Evolutionary conservation across 106 monocot species (phyloP), one percentile per base, ranked within the genome.

Genomic region (Agapanthus africanus): DNA sequence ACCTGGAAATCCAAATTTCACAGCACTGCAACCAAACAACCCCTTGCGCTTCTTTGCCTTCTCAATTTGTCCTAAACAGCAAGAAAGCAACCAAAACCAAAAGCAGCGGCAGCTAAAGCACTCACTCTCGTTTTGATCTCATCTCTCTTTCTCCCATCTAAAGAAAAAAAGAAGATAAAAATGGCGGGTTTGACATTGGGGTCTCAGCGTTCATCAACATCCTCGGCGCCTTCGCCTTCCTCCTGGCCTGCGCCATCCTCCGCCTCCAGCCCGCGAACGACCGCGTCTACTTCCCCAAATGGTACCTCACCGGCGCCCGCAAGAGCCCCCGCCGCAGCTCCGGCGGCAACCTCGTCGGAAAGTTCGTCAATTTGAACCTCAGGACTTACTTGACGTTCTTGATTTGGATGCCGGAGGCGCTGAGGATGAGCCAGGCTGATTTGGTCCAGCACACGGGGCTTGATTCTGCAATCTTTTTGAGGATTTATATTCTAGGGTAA

Each of bases 401-500:
- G 18, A 81, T 75, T 42, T 97, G 97, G 97, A 85, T 97, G 73
- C 97, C 97, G 18, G 70, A 83, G 46, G 89, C 92, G 13, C 72
- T 97, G 74, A 70, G 82, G 76, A 92, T 87, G 92, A 84, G 79
- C 80, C 80, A 90, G 75, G 52, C 66, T 8, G 88, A 88, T 56
- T 42, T 97, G 52, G 83, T 97, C 57, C 67, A 82, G 54, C 92
- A 97, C 60, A 92, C 97, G 5, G 97, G 97, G 15, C 82, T 97
- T 16, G 97, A 97, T 51, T 97, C 97, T 33, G 92, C 80, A 13
- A 65, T 92, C 35, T 97, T 86, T 54, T 82, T 97, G 32, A 76
- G 91, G 71, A 89, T 97, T 76, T 97, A 91, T 79, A 84, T 92
- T 80, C 89, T 97, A 15, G 97, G 97, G 97, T 97, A 67, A 15